Base-by-base conservation (phyloP, 257 asterid genomes). In the Solanum appendiculatum region DNA sequence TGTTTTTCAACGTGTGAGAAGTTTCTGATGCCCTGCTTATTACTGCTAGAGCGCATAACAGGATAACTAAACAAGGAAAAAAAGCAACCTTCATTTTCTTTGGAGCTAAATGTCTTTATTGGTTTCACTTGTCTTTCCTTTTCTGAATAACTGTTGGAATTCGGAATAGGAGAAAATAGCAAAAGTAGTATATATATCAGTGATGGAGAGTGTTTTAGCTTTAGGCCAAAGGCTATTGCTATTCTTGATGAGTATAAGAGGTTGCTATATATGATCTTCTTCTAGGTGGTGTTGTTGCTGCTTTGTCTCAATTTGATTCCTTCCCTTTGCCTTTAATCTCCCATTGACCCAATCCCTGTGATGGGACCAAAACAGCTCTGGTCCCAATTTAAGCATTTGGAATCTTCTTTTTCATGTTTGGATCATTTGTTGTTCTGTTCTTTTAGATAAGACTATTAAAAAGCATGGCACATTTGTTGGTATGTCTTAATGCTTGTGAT, bases 11-110 rank as follows among this genome's bases (percentile, higher is more conserved):
- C 33, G 12, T 80, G 36, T 37, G 89, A 86, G 86, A 27, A 87
- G 85, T 80, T 87, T 85, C 87, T 56, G 86, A 88, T 77, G 91
- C 91, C 33, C n/a, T 82, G 69, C 86, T 58, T 84, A 88, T 3
- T 20, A 91, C 83, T 54, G 70, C 73, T 12, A 82, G 37, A 39
- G 90, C 33, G 58, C 39, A 90, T 6, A 89, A 69, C 12, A 93
- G 75, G 86, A 88, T 64, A 83, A 82, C 48, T 60, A 94, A 70
- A 87, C 88, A 88, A 33, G 85, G 86, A 37, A 86, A 60, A 25
- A 36, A 74, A 27, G 72, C 23, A 92, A 87, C 90, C 86, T 83
- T 87, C 86, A 87, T 90, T 44, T 77, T 31, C 5, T 4, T 37
- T 34, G 16, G 25, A 9, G n/a, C 75, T 40, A 84, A 84, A 64